phyloP scores from a whole-genome alignment of 2,329 filamentous ascomycete species.

The Sarocladium kiliense region DNA sequence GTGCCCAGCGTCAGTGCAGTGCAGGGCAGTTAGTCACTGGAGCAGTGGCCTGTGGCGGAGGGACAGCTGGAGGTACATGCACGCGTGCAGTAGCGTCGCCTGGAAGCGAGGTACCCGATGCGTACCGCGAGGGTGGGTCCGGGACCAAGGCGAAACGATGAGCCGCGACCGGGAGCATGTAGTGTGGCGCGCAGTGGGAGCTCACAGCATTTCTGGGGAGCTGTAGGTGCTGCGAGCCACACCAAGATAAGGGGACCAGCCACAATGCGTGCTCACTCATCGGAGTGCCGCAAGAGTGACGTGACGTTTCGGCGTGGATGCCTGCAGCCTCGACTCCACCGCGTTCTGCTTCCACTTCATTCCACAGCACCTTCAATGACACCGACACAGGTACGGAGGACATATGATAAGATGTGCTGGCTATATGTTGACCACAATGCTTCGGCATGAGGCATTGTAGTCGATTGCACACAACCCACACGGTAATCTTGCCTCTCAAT shows the following conservation, averaged over 20 bases:
- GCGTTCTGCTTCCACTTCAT: not conserved
- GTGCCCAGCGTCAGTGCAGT: not conserved
- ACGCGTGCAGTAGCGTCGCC: constrained; percentile 15
- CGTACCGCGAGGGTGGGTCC: not conserved
- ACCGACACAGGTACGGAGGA: no score
- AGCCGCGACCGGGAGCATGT: not conserved
- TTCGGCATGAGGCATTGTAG: no score
- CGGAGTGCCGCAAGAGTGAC: constrained; percentile 3
- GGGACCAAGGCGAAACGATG: constrained; percentile 8
- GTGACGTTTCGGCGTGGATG: constrained; percentile 6
- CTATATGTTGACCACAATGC: not conserved
- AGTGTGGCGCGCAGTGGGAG: not conserved
- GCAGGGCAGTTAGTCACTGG: constrained; percentile 1
- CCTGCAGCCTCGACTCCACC: constrained; percentile 3
- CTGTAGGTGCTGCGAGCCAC: not conserved
- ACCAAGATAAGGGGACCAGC: not conserved
- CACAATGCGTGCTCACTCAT: not conserved
- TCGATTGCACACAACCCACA: no score
- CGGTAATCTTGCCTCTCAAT: no score
- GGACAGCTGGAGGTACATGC: constrained; percentile 12
- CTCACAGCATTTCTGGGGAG: not conserved
- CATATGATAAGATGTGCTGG: not conserved
- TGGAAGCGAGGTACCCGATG: constrained; percentile 8
- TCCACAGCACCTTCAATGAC: not conserved
- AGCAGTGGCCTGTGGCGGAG: not conserved